Evolutionary conservation across 768 basidiomycete species (phyloP).

Genomic region (Naganishia vishniacii): DNA sequence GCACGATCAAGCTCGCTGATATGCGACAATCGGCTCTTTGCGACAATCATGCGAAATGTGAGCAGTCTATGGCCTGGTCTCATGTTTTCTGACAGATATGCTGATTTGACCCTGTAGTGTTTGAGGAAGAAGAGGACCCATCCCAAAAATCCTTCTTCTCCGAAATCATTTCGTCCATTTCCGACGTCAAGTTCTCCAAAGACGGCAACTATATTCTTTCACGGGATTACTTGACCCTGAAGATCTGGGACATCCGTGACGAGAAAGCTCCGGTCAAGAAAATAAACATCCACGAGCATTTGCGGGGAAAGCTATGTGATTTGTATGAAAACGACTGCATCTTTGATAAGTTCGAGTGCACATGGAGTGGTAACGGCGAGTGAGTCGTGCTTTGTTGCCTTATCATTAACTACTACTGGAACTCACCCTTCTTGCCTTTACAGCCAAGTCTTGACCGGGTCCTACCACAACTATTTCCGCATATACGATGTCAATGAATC

Average conservation of each 20-base stretch:
- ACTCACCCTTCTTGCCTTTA: constrained; percentile 1
- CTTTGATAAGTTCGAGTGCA: constrained; percentile 99
- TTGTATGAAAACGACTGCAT: constrained; percentile 99
- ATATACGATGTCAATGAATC: constrained; percentile 72
- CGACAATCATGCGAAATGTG: constrained; percentile 92
- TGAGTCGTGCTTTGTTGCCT: constrained; percentile 49
- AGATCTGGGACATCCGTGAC: constrained; percentile 99
- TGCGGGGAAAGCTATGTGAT: constrained; percentile 94
- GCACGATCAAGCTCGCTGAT: constrained; percentile 98
- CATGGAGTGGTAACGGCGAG: constrained; percentile 94
- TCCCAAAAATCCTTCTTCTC: constrained; percentile 97
- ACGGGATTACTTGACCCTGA: constrained; percentile 92
- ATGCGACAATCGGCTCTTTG: constrained; percentile 98
- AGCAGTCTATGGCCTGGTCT: constrained; percentile 46
- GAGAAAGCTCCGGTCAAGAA: constrained; percentile 93
- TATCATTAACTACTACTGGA: too few relatives aligned
- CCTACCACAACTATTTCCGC: constrained; percentile 99
- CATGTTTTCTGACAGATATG: constrained; percentile 5
- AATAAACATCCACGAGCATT: constrained; percentile 96
- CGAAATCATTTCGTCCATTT: constrained; percentile 98
- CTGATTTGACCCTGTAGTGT: constrained; percentile 57
- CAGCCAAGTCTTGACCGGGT: constrained; percentile 96
- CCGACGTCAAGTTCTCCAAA: constrained; percentile 97
- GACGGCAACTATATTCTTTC: constrained; percentile 96
- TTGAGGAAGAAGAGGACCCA: constrained; percentile 98